Evolutionary conservation across 768 basidiomycete species (phyloP), one percentile per base, ranked within the genome.

Genomic region (Lactarius quietus): DNA sequence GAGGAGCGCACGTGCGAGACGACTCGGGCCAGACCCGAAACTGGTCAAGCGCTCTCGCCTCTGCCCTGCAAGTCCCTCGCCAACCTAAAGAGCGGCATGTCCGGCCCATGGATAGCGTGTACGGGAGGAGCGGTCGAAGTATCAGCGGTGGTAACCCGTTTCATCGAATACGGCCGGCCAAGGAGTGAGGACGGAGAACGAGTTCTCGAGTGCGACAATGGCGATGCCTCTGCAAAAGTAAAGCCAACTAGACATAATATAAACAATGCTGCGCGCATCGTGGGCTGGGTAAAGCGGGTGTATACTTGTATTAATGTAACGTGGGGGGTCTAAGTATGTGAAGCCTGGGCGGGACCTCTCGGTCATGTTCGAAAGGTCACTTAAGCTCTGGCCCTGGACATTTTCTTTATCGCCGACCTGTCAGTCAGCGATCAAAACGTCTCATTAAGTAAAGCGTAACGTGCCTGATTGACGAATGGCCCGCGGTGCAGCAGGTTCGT

Each of bases 321-420:
- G 12, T 26, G 53, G 53, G n/a, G n/a, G 8, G 28, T 51, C 18
- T 28, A 54, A 57, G 9, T 12, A 52, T 26, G 57, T 20, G 28
- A 26, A 57, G 51, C 15, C 17, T 6, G 28, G 31, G 41, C 5
- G 35, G 15, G 1, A 17, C 29, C 38, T 9, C 17, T 7, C 20
- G 9, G 33, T 38, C 23, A 23, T 6, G 1, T 51, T 38, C 20
- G n/a, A 31, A 23, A 51, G 48, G 28, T 6, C 28, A 51, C n/a
- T 61, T 56, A 65, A 56, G 54, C 59, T 35, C 28, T 39, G 28
- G 45, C 64, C 39, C 23, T 39, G 28, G 29, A 51, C 54, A 28
- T 26, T 57, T 39, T 57, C 64, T 61, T 23, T 23, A 41, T 0
- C 29, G 18, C 14, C 17, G 20, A 35, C 57, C 31, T 1, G 23